Conservation (phyloP, 139 green algal genomes). For the Tetradesmus lagerheimii region DNA sequence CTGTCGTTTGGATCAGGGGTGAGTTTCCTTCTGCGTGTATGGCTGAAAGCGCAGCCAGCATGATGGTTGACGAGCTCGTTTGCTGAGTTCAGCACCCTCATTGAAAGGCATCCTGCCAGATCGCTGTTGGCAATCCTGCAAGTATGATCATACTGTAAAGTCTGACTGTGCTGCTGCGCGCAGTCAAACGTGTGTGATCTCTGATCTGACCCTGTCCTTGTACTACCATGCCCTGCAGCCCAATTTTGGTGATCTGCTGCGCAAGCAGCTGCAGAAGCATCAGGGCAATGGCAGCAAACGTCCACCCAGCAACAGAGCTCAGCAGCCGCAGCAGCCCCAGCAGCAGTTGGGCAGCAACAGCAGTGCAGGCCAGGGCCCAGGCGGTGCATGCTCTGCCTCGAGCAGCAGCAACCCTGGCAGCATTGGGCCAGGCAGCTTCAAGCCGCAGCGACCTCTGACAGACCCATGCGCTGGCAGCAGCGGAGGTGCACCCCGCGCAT, state of each 20-base stretch:
- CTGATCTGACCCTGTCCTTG: not conserved
- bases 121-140: no score
- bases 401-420: slow-evolving; percentile 25
- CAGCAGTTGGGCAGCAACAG: not conserved
- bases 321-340: not conserved
- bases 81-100: not conserved
- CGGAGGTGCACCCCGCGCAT: not conserved
- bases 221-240: slow-evolving; percentile 8
- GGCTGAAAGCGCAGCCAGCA: not conserved
- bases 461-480: slow-evolving; percentile 11
- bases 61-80: not conserved
- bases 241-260: slow-evolving; percentile 42
- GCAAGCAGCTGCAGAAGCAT: slow-evolving; percentile 35
- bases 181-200: not conserved
- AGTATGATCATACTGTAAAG: no score
- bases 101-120: no score
- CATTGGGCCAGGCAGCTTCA: not conserved
- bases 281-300: slow-evolving; percentile 1
- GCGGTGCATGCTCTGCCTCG: not conserved
- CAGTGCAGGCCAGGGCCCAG: not conserved
- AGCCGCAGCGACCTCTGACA: slow-evolving; percentile 22
- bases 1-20: slow-evolving; percentile 46
- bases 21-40: not conserved
- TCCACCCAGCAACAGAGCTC: not conserved
- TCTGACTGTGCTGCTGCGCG: no score